phyloP scores from a whole-genome alignment of 1,284 basidiomycete species.

The Uromyces viciae-fabae region DNA sequence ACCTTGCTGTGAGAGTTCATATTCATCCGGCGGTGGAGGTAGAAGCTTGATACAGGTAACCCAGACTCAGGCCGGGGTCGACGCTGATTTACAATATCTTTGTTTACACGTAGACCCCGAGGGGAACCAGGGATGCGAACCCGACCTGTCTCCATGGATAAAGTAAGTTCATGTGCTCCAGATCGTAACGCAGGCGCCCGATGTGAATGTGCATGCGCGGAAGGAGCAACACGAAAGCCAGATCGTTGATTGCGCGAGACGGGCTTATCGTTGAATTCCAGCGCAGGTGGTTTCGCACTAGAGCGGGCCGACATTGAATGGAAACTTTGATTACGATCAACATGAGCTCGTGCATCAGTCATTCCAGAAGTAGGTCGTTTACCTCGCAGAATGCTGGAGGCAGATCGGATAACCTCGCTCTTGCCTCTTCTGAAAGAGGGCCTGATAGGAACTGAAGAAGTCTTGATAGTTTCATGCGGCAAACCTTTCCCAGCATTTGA shows the following conservation, averaged over 20 bases:
- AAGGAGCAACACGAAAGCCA: background rate
- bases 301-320: background rate
- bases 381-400: constrained; percentile 20
- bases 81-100: constrained; percentile 3
- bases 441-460: constrained; percentile 15
- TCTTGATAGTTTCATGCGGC: constrained; percentile 14
- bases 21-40: constrained; percentile 39
- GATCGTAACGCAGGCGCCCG: background rate
- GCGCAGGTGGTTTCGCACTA: background rate
- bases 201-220: background rate
- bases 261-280: background rate
- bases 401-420: constrained; percentile 37
- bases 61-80: constrained; percentile 32
- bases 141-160: background rate
- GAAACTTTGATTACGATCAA: constrained; percentile 24
- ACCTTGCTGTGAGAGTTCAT: constrained; percentile 55
- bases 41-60: constrained; percentile 31
- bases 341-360: background rate
- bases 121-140: constrained; percentile 17
- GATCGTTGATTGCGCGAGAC: constrained; percentile 18
- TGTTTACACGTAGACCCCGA: constrained; percentile 12
- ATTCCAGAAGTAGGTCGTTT: constrained; percentile 15
- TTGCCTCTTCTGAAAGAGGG: constrained; percentile 42
- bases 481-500: background rate
- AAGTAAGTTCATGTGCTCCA: background rate